phyloP scores from a whole-genome alignment of 352 stramenopile species.

The Pythium graminicola region DNA sequence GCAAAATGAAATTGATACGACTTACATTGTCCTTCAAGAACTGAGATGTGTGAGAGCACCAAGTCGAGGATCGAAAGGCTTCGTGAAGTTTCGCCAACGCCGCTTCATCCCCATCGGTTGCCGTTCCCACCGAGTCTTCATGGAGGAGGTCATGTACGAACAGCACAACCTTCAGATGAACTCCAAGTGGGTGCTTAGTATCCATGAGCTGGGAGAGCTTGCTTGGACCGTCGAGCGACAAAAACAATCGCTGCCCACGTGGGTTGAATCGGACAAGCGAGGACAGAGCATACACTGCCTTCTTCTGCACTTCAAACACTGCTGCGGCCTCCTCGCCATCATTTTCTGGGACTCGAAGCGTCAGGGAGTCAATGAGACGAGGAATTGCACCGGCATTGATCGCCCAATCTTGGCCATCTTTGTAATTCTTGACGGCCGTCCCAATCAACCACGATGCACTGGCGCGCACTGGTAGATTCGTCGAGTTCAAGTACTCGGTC shows the following conservation, averaged over 20 bases:
- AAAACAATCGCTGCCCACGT: slow-evolving; percentile 62
- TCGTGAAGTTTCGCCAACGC: slow-evolving; percentile 43
- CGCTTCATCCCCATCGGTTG: slow-evolving; percentile 8
- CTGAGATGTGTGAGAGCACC: slow-evolving; percentile 44
- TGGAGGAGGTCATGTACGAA: slow-evolving; percentile 65
- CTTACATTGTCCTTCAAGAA: slow-evolving; percentile 35
- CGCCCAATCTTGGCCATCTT: slow-evolving; percentile 73
- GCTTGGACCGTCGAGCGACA: slow-evolving; percentile 22
- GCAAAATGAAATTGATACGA: background rate
- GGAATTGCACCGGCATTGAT: slow-evolving; percentile 70
- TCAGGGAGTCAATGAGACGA: slow-evolving; percentile 52
- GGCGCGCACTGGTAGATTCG: slow-evolving; percentile 50
- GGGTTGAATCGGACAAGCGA: slow-evolving; percentile 62
- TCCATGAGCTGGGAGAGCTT: slow-evolving; percentile 35
- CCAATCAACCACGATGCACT: slow-evolving; percentile 65
- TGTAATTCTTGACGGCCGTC: slow-evolving; percentile 78
- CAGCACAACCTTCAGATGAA: slow-evolving; percentile 70
- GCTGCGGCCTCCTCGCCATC: slow-evolving; percentile 5
- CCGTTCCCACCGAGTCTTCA: slow-evolving; percentile 23
- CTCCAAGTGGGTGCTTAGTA: slow-evolving; percentile 29
- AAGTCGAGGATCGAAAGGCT: slow-evolving; percentile 39
- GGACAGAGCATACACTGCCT: slow-evolving; percentile 72
- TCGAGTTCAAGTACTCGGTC: slow-evolving; percentile 64
- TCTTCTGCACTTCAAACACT: slow-evolving; percentile 76
- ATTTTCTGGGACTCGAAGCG: slow-evolving; percentile 22